These are phyloP conservation scores for Chytriomyces confervae DNA, from an alignment of 192 early-diverging fungal genomes.

Conservation along the genomic window DNA sequence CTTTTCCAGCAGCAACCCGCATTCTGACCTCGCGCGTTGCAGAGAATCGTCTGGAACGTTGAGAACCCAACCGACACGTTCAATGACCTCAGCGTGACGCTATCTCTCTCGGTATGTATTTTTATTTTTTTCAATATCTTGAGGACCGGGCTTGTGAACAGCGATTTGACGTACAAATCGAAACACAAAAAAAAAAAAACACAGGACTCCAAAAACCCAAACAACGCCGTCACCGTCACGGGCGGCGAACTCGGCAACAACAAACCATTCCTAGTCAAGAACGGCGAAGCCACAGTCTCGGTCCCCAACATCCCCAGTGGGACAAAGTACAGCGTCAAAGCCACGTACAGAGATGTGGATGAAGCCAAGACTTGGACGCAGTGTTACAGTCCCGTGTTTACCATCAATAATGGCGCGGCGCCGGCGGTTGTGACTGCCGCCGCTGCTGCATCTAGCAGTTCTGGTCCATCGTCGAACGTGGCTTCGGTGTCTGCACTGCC, in stretches of 20 bases:
- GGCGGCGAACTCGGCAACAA: not conserved
- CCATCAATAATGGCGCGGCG: not conserved
- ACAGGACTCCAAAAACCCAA: constrained; percentile 6
- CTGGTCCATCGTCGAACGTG: too few species aligned
- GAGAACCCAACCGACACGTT: too few species aligned
- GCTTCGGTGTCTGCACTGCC: too few species aligned
- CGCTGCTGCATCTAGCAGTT: not conserved
- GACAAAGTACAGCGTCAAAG: not conserved
- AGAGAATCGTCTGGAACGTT: too few species aligned
- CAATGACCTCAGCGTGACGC: too few species aligned
- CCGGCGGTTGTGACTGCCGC: not conserved
- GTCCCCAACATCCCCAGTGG: not conserved
- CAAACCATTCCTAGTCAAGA: not conserved
- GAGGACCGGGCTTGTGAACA: too few species aligned
- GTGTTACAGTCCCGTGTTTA: not conserved
- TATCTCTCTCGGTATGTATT: too few species aligned
- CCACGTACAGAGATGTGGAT: not conserved
- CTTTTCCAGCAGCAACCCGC: too few species aligned
- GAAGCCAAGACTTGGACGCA: not conserved
- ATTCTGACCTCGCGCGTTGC: too few species aligned
- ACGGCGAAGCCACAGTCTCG: not conserved
- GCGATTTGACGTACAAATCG: too few species aligned
- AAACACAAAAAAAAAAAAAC: too few species aligned
- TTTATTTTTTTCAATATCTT: too few species aligned
- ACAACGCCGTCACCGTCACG: not conserved